Base-by-base conservation (phyloP, 2,329 filamentous ascomycete species). In the Colletotrichum aenigma region DNA sequence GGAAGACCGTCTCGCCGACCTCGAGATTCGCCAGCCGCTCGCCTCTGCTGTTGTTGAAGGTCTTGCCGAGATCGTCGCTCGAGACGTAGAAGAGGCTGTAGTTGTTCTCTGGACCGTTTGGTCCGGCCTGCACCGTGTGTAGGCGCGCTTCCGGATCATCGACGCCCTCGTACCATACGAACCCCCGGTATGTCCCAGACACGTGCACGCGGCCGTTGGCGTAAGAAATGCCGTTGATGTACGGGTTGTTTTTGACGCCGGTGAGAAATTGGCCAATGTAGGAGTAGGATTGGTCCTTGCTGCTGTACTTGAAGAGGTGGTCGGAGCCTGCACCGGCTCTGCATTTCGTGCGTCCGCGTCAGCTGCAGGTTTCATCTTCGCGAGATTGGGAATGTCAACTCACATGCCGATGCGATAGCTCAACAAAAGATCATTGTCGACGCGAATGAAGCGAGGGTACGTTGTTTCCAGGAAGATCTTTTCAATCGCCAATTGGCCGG, bases 181-280 rank as follows among this genome's bases (percentile, higher is more conserved):
- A 76, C 5, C 74, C 74, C 24, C 74, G 64, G 48, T 76, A 76
- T 7, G 70, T 76, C n/a, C 74, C 74, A 9, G 74, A 76, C 16
- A 76, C 74, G 28, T 76, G 74, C 18, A 76, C 65, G 8, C 65
- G 64, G 26, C 74, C 74, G 70, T 38, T 52, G 28, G 65, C 56
- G 12, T 76, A 76, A 26, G 74, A 76, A 15, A 76, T 76, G 70
- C 74, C 74, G 65, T 76, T 76, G 58, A 76, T 74, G 65, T 76
- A 76, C 0, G 74, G 74, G 24, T 74, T 76, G 30, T 76, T 76
- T 1, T 69, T 24, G 70, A 76, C 70, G 15, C 74, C 74, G 7
- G 74, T 74, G 18, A 76, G 74, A 28, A 76, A 76, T 15, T 76
- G 74, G 21, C 74, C 74, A n/a, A 76, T n/a, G 21, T 74, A 76